A percentile compares a stretch with the other conserved stretches of the same genome.
phyloP scores from a whole-genome alignment of 208 protist genomes.

The Zelonia costaricensis region DNA sequence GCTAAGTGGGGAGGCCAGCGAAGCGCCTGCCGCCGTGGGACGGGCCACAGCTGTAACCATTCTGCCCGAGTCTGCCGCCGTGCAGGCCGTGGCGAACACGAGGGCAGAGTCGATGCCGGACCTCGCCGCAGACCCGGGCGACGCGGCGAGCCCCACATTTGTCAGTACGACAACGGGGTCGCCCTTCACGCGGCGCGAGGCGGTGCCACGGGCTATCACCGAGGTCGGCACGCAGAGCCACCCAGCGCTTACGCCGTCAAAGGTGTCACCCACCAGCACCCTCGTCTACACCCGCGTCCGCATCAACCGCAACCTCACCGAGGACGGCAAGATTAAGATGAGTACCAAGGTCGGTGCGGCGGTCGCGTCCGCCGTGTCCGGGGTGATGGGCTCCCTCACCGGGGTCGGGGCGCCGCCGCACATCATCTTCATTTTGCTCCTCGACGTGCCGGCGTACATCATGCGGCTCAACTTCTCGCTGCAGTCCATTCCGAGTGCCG shows the following conservation, averaged over 20 bases:
- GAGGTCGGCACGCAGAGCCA: slow-evolving; percentile 5
- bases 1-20: background rate
- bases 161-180: slow-evolving; percentile 25
- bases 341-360: slow-evolving; percentile 30
- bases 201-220: slow-evolving; percentile 17
- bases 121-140: background rate
- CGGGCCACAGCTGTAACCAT: slow-evolving; percentile 10
- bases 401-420: slow-evolving; percentile 39
- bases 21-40: background rate
- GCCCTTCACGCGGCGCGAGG: slow-evolving; percentile 29
- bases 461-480: slow-evolving; percentile 39
- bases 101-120: background rate
- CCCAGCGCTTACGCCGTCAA: slow-evolving; percentile 28
- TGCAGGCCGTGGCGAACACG: slow-evolving; percentile 7
- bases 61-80: slow-evolving; percentile 15
- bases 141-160: slow-evolving; percentile 10
- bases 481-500: slow-evolving; percentile 37
- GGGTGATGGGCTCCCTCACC: slow-evolving; percentile 44
- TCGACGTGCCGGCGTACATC: slow-evolving; percentile 53
- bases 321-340: slow-evolving; percentile 33
- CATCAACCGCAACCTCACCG: slow-evolving; percentile 42
- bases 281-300: slow-evolving; percentile 40
- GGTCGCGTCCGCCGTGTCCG: slow-evolving; percentile 23
- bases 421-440: slow-evolving; percentile 47
- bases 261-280: slow-evolving; percentile 33